Evolutionary conservation across 164 flowering plant species (phyloP).

Genomic region (Berberis vulgaris): DNA sequence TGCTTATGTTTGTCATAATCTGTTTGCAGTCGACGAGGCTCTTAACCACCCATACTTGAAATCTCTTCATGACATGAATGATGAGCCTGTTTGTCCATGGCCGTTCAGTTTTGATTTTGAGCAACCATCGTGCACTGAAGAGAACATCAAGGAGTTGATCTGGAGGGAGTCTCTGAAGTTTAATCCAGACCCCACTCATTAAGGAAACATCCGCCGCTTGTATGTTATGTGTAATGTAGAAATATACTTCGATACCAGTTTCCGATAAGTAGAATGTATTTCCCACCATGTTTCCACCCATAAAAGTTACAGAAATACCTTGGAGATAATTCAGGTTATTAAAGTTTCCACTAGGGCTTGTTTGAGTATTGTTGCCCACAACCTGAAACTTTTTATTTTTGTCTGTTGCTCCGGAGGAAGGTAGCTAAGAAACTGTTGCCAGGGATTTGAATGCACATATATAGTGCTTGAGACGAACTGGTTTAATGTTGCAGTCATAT

Average conservation of each 20-base stretch:
- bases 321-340: background rate
- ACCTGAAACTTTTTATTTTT: background rate
- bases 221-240: constrained; percentile 9
- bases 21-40: constrained; percentile 72
- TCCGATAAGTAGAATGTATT: constrained; percentile 2
- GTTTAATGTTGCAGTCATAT: too few relatives aligned
- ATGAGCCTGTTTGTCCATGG: constrained; percentile 72
- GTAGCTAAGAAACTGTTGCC: too few relatives aligned
- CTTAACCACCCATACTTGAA: constrained; percentile 81
- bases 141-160: constrained; percentile 85
- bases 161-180: constrained; percentile 77
- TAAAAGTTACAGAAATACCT: background rate
- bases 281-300: background rate
- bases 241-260: constrained; percentile 4
- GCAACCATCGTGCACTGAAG: constrained; percentile 85
- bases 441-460: too few relatives aligned
- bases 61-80: constrained; percentile 78
- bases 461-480: too few relatives aligned
- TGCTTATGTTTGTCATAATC: background rate
- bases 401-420: background rate
- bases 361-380: background rate
- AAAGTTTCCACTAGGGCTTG: background rate
- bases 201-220: constrained; percentile 6
- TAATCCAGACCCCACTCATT: constrained; percentile 65
- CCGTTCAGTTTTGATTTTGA: constrained; percentile 85